These are phyloP conservation scores for Batkoa obscura DNA, from an alignment of 371 early-diverging fungal species.

Conservation along the genomic window DNA sequence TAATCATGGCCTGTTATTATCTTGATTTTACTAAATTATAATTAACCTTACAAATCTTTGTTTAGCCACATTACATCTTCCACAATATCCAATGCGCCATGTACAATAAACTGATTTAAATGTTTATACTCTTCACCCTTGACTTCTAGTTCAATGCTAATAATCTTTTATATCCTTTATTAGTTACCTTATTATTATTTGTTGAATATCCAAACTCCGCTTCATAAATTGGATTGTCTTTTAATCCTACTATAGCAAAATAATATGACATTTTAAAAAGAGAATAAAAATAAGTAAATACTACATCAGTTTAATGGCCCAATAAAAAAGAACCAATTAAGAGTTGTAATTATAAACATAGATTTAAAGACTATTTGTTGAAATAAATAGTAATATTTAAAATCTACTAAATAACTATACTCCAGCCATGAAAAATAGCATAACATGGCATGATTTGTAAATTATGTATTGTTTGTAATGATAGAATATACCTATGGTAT, in stretches of 20 bases:
- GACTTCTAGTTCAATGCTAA: not conserved
- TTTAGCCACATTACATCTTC: conserved; percentile 81
- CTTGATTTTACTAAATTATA: not conserved
- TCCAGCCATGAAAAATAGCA: too few species aligned
- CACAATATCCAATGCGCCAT: conserved; percentile 86
- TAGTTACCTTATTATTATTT: not conserved
- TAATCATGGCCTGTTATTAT: conserved; percentile 10
- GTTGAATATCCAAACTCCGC: conserved; percentile 40
- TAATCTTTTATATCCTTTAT: not conserved
- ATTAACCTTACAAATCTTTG: conserved; percentile 56
- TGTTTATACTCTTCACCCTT: conserved; percentile 69
- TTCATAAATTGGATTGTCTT: conserved; percentile 86
- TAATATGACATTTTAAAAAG: conserved; percentile 59
- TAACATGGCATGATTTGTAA: too few species aligned
- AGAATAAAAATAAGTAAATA: too few species aligned
- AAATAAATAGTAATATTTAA: too few species aligned
- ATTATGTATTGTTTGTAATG: too few species aligned
- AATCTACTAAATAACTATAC: too few species aligned
- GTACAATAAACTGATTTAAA: conserved; percentile 86
- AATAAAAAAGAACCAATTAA: too few species aligned
- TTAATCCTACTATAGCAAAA: conserved; percentile 82
- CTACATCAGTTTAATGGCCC: too few species aligned
- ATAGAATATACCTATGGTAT: too few species aligned
- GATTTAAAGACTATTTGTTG: too few species aligned
- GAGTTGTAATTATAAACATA: too few species aligned